phyloP scores from a whole-genome alignment of 495 filamentous ascomycete species.

The Platismatia glauca region DNA sequence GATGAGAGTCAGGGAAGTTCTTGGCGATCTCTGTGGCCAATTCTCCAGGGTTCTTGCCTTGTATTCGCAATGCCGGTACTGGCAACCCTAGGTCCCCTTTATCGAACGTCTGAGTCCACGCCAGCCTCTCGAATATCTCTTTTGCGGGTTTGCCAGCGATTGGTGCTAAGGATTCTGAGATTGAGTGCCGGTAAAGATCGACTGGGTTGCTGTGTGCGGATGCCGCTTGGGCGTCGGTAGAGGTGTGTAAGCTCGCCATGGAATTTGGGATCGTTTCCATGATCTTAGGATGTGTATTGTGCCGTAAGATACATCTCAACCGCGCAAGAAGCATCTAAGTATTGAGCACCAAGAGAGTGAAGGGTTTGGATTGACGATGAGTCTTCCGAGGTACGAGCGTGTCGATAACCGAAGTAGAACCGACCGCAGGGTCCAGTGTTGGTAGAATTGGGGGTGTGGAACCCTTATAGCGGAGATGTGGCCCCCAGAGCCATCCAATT shows the following conservation, averaged over 20 bases:
- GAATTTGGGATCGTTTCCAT: not conserved
- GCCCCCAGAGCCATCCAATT: no score
- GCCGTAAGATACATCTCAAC: slow-evolving; percentile 3
- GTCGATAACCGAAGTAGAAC: slow-evolving; percentile 1
- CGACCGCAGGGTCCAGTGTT: not conserved
- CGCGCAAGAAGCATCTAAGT: slow-evolving; percentile 7
- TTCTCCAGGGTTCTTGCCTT: slow-evolving; percentile 70
- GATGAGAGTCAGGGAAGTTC: slow-evolving; percentile 71
- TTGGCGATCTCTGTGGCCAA: slow-evolving; percentile 60
- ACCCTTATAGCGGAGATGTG: no score
- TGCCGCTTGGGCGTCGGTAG: slow-evolving; percentile 8
- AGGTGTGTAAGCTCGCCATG: slow-evolving; percentile 10
- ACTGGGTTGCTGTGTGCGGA: slow-evolving; percentile 70
- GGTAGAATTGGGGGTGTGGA: no score
- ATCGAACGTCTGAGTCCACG: slow-evolving; percentile 76
- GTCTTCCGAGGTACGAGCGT: not conserved
- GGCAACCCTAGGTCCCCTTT: slow-evolving; percentile 83
- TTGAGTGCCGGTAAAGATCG: slow-evolving; percentile 80
- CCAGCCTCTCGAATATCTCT: slow-evolving; percentile 67
- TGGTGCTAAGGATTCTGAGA: slow-evolving; percentile 63
- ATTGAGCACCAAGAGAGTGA: slow-evolving; percentile 1
- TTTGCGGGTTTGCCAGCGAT: slow-evolving; percentile 62
- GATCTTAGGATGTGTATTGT: not conserved
- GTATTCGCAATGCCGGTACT: slow-evolving; percentile 64
- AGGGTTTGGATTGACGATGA: not conserved